These are phyloP conservation scores for Pneumocystis sp. DNA, from an alignment of 1,139 yeast species.

Conservation along the genomic window DNA sequence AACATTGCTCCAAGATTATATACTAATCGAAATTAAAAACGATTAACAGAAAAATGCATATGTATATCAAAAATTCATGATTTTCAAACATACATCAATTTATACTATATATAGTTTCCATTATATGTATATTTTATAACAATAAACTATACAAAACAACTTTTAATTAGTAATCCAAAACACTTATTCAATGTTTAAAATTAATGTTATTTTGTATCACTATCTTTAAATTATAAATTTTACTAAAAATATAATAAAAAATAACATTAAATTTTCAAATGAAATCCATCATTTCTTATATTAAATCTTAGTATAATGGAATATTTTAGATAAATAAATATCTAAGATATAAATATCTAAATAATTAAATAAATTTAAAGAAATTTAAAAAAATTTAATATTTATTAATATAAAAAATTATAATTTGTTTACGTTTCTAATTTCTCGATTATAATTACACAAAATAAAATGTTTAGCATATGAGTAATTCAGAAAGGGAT, in stretches of 20 bases:
- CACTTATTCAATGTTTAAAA: background rate
- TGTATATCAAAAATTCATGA: background rate
- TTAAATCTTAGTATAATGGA: background rate
- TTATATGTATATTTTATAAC: background rate
- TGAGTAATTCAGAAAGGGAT: background rate
- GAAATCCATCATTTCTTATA: background rate
- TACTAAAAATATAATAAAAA: background rate
- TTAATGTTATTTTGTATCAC: background rate
- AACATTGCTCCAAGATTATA: conserved; percentile 35
- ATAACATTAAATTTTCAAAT: background rate
- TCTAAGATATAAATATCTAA: background rate
- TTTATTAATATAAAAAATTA: background rate
- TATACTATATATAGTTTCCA: background rate
- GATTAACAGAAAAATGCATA: background rate
- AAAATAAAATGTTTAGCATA: background rate
- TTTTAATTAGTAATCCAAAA: background rate
- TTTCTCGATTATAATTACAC: background rate
- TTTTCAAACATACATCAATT: background rate
- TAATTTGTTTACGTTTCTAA: too few species aligned
- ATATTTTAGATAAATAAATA: background rate
- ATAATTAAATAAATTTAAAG: background rate
- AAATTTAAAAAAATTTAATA: background rate
- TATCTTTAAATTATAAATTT: background rate
- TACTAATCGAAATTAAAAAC: background rate
- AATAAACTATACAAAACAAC: background rate